Evolutionary conservation across 1,139 yeast species (phyloP).

Genomic region (Saccharomyces hybrid): DNA sequence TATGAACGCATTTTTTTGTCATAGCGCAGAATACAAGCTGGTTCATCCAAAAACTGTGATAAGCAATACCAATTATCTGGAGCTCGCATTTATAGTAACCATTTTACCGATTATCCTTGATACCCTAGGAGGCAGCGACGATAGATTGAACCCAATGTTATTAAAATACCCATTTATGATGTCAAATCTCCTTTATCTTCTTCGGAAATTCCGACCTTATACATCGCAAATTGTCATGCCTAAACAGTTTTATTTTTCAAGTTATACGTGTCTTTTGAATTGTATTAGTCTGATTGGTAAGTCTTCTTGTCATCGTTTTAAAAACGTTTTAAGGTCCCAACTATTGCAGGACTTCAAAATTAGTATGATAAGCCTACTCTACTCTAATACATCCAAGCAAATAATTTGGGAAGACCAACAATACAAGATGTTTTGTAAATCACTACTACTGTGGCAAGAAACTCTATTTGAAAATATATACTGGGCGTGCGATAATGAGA

Average conservation of each 20-base stretch:
- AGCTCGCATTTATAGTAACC: constrained; percentile 8
- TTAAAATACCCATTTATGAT: constrained; percentile 10
- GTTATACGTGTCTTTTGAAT: constrained; percentile 15
- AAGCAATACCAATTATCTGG: constrained; percentile 7
- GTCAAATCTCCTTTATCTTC: constrained; percentile 12
- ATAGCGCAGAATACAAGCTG: constrained; percentile 7
- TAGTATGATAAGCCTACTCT: constrained; percentile 3
- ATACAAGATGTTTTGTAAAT: constrained; percentile 10
- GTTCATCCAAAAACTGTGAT: constrained; percentile 5
- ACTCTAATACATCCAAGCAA: constrained; percentile 30
- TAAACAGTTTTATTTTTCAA: constrained; percentile 6
- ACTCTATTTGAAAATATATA: constrained; percentile 9
- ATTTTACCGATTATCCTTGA: constrained; percentile 9
- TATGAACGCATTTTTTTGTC: constrained; percentile 12
- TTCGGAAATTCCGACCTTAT: constrained; percentile 7
- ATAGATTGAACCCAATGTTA: constrained; percentile 8
- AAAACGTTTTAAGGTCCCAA: constrained; percentile 3
- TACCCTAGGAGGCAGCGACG: constrained; percentile 5
- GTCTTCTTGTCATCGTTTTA: constrained; percentile 6
- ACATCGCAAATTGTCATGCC: constrained; percentile 4
- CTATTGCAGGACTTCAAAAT: constrained; percentile 3
- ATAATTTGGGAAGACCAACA: constrained; percentile 5
- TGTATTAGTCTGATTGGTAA: constrained; percentile 21
- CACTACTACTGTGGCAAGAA: constrained; percentile 26
- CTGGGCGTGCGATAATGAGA: constrained; percentile 7